Conservation (phyloP, 352 stramenopile species). For the Phytophthora crassamura region DNA sequence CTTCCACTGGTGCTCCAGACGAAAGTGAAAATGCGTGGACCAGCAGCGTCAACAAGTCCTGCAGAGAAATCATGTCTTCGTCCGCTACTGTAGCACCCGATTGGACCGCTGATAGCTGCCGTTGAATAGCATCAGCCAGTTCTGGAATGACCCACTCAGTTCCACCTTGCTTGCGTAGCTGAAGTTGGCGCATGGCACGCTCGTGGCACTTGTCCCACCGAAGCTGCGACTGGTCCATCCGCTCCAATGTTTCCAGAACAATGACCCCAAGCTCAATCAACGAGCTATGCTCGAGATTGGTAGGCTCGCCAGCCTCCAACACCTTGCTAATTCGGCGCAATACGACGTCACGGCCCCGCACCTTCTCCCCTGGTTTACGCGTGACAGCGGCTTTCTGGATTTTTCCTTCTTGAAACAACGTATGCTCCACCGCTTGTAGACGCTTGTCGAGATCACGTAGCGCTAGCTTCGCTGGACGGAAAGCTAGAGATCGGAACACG, state of each 20-base stretch:
- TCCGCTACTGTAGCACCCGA: slow-evolving; percentile 6
- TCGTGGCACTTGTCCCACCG: slow-evolving; percentile 65
- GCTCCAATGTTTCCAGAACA: slow-evolving; percentile 76
- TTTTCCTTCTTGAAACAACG: slow-evolving; percentile 53
- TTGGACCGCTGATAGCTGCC: slow-evolving; percentile 40
- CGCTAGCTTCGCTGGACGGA: slow-evolving; percentile 68
- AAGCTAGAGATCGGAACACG: slow-evolving; percentile 72
- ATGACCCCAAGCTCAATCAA: slow-evolving; percentile 78
- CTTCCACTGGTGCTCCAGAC: slow-evolving; percentile 49
- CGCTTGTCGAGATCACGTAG: slow-evolving; percentile 75
- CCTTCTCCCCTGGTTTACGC: slow-evolving; percentile 57
- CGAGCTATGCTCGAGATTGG: slow-evolving; percentile 56
- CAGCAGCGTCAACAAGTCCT: slow-evolving; percentile 62
- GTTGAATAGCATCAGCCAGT: slow-evolving; percentile 66
- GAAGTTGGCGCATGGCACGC: slow-evolving; percentile 50
- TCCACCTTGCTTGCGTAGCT: slow-evolving; percentile 55
- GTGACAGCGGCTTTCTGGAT: slow-evolving; percentile 54
- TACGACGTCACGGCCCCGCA: slow-evolving; percentile 76
- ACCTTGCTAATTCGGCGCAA: slow-evolving; percentile 74
- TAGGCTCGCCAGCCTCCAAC: slow-evolving; percentile 67
- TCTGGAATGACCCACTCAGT: slow-evolving; percentile 79
- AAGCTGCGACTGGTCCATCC: slow-evolving; percentile 61
- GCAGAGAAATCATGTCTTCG: slow-evolving; percentile 41
- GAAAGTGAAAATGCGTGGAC: slow-evolving; percentile 74
- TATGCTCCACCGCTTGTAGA: slow-evolving; percentile 65